Conservation (phyloP, 345 rosid species). For the Linum trigynum region DNA sequence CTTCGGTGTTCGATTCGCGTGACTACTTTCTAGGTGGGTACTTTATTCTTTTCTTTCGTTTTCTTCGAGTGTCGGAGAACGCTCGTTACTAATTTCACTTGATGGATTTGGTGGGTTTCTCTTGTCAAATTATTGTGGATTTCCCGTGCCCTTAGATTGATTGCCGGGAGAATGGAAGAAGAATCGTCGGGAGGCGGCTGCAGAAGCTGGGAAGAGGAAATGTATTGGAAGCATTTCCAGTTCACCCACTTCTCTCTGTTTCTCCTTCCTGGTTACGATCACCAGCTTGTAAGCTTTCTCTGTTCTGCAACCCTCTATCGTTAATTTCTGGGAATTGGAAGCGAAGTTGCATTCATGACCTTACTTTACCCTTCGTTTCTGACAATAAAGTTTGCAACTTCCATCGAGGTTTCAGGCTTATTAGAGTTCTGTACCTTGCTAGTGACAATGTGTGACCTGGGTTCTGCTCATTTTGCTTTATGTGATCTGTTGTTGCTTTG, state of each 20-base stretch:
- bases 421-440: background rate
- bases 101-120: no score
- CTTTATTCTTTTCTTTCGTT: no score
- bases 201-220: slow-evolving; percentile 7
- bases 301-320: background rate
- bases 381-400: background rate
- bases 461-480: background rate
- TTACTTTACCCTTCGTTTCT: background rate
- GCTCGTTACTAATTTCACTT: no score
- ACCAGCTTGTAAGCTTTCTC: background rate
- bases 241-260: slow-evolving; percentile 9
- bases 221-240: slow-evolving; percentile 9
- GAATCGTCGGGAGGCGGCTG: background rate
- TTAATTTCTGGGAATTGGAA: background rate
- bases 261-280: slow-evolving; percentile 1
- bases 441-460: background rate
- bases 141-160: background rate
- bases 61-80: no score
- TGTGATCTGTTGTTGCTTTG: background rate
- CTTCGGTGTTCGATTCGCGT: no score
- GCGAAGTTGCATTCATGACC: background rate
- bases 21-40: no score
- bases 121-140: no score
- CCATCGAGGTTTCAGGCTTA: background rate
- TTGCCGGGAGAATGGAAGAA: background rate